Evolutionary conservation across 805 yeast species (phyloP), one percentile per base, ranked within the genome.

Genomic region (Tetrapisispora namnaoensis): DNA sequence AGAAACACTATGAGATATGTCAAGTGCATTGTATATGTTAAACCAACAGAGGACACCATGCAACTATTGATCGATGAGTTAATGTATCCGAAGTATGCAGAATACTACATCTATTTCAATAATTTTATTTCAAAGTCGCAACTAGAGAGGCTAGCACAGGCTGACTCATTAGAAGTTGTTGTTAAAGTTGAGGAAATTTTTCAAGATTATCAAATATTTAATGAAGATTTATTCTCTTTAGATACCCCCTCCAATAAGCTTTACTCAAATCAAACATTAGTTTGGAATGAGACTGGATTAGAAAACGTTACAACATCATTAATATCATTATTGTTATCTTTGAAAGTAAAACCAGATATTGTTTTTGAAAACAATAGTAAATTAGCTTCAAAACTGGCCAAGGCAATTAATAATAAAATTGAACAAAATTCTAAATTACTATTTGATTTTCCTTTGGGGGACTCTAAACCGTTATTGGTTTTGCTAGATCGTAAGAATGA

Each of bases 401-500:
- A 80, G 38, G 89, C 86, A 48, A 54, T 87, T 18, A 62, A 71
- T 17, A 78, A 76, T 55, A 77, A 77, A 55, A 75, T 83, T 49
- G 75, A 76, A 42, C 73, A 78, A 39, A 75, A 77, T 53, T 67
- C 71, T n/a, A 78, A 77, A 50, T 70, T 73, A 0, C 46, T 89
- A 40, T 87, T 88, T 65, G 93, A 86, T 57, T 79, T 83, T 60
- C 72, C 80, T 37, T 61, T 66, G 24, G 68, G 70, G 50, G 95
- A 86, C 60, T 69, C 82, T 0, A 79, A 89, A 1, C 95, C 97
- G 1, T 59, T 84, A 8, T 67, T 95, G 43, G 65, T 93, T 13
- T 71, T 93, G 2, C 60, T 93, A 44, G 98, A 93, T 65, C 74
- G 99, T 47, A 78, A 81, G 50, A 84, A 79, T 59, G 99, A 93